Base-by-base conservation (phyloP, 352 stramenopile species). In the Pythium sukuiense region DNA sequence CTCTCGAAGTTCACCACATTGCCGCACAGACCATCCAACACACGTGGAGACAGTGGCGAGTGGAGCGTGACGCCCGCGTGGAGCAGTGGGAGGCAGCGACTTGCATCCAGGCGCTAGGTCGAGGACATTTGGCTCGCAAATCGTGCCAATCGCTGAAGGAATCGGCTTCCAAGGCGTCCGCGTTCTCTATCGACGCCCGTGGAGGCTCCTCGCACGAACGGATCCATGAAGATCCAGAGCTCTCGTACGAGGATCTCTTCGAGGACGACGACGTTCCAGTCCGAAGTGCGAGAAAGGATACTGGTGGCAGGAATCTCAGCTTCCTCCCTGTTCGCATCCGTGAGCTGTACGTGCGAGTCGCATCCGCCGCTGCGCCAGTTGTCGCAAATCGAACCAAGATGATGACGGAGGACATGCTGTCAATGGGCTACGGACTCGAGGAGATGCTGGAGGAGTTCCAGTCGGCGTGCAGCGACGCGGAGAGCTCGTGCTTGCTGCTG, bases 71-170 rank as follows among this genome's bases (percentile, higher is more conserved):
- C 14, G 45, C 67, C 0, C 49, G 26, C 9, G 45, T 85, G 0
- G 72, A 88, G 35, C 58, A 77, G 45, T 71, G 79, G 20, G 82
- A 90, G 48, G 84, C 84, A 14, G 81, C 80, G 5, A 89, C 76
- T 27, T 92, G 77, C 49, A 92, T 92, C 59, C 84, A 92, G 66
- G 80, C 84, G 26, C 70, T 89, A 3, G 68, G 75, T 11, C 81
- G 82, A 29, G 81, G 84, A 2, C 79, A 89, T 56, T 59, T 90
- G 37, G 63, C 72, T 20, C 71, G 84, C 6, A 83, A 80, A 61
- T 86, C 81, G 2, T 29, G 74, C n/a, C 71, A 79, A 55, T 81
- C 74, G n/a, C 70, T 88, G 0, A 62, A 62, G 60, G 55, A 59
- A 2, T 81, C 77, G 16, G 63, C 60, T 1, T 65, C 55, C 1